A percentile compares a stretch with the other conserved stretches of the same genome.
These are phyloP conservation scores for Gynandropsis gynandra DNA, from an alignment of 345 rosid species.

Conservation along the genomic window DNA sequence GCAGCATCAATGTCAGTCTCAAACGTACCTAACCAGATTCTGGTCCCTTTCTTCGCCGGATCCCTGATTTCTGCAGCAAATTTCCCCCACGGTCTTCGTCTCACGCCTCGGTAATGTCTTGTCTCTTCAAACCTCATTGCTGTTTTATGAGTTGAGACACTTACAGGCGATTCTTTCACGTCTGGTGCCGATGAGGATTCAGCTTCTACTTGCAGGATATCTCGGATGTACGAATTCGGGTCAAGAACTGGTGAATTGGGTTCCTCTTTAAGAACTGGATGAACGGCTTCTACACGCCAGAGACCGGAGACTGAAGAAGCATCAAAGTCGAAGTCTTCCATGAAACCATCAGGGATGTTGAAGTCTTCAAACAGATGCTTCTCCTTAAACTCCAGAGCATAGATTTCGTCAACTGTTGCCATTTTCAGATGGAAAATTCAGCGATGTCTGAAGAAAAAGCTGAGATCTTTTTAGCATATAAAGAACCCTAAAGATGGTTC, in stretches of 20 bases:
- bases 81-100: constrained; percentile 92
- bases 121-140: constrained; percentile 13
- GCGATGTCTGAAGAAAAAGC: constrained; percentile 20
- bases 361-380: constrained; percentile 52
- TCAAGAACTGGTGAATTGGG: constrained; percentile 33
- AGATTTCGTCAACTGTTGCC: constrained; percentile 35
- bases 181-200: constrained; percentile 16
- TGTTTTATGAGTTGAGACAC: constrained; percentile 10
- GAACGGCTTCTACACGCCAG: constrained; percentile 28
- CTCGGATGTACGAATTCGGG: constrained; percentile 16
- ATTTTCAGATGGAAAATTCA: constrained; percentile 21
- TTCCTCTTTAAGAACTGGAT: constrained; percentile 30
- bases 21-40: constrained; percentile 88
- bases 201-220: constrained; percentile 17
- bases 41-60: constrained; percentile 60
- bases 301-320: constrained; percentile 24
- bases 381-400: constrained; percentile 37
- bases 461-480: constrained; percentile 12
- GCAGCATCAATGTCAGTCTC: constrained; percentile 72
- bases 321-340: constrained; percentile 29
- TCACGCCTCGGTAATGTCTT: constrained; percentile 74
- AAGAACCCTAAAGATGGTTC: background rate
- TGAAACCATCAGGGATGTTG: constrained; percentile 34
- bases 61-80: constrained; percentile 93
- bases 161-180: constrained; percentile 22